phyloP scores from a whole-genome alignment of 257 asterid species.

The Salvia rosmarinus region DNA sequence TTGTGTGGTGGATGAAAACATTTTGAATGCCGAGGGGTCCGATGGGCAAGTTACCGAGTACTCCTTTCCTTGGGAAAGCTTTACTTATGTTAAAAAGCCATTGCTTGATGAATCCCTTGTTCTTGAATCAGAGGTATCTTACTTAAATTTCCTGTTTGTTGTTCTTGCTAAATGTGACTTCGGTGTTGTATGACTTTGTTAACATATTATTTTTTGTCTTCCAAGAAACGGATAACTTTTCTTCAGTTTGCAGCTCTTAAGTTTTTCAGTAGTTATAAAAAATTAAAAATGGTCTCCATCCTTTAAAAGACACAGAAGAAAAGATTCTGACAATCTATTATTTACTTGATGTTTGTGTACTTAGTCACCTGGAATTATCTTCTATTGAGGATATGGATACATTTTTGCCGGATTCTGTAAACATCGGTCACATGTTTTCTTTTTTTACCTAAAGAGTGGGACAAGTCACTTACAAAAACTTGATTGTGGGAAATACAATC shows the following conservation, averaged over 20 bases:
- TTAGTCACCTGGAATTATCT: slow-evolving; percentile 2
- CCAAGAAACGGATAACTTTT: background rate
- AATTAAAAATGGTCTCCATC: background rate
- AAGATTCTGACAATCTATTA: background rate
- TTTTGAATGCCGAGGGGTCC: slow-evolving; percentile 82
- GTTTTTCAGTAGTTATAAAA: slow-evolving; percentile 17
- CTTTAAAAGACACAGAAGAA: background rate
- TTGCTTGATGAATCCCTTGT: slow-evolving; percentile 63
- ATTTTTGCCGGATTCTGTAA: background rate
- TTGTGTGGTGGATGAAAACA: slow-evolving; percentile 92
- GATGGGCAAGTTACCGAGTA: slow-evolving; percentile 68
- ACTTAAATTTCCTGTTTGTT: slow-evolving; percentile 20
- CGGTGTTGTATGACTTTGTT: slow-evolving; percentile 11
- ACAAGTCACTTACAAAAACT: background rate
- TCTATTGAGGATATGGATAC: background rate
- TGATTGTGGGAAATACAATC: background rate
- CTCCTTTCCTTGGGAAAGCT: slow-evolving; percentile 96
- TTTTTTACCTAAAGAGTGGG: background rate
- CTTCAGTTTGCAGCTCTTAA: too few relatives aligned
- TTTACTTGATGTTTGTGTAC: background rate
- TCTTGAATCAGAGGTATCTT: slow-evolving; percentile 71
- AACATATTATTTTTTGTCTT: slow-evolving; percentile 12
- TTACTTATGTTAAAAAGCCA: slow-evolving; percentile 79
- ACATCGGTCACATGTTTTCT: background rate
- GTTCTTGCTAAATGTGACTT: slow-evolving; percentile 15